A percentile compares a stretch with the other conserved stretches of the same genome.
Evolutionary conservation across 2,329 filamentous ascomycete genomes (phyloP).

Genomic region (Neonectria magnoliae): DNA sequence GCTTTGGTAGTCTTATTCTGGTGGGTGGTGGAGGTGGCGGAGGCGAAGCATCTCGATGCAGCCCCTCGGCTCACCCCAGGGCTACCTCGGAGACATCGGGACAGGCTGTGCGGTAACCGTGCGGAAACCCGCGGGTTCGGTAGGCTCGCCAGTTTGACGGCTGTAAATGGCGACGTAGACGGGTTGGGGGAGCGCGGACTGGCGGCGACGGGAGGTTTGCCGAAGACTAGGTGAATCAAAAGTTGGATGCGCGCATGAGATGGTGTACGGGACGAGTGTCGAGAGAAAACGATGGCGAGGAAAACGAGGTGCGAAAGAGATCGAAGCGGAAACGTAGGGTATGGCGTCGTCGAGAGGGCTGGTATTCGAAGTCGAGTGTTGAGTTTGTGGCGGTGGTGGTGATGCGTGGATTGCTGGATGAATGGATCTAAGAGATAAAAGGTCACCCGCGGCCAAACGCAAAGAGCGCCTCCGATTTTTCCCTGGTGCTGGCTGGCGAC

Average conservation of each 20-base stretch:
- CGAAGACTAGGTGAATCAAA: conserved; percentile 21
- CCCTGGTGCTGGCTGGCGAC: conserved; percentile 21
- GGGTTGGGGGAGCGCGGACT: conserved; percentile 7
- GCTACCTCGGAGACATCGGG: conserved; percentile 55
- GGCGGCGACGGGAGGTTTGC: conserved; percentile 24
- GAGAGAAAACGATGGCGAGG: neutral
- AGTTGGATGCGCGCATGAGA: conserved; percentile 20
- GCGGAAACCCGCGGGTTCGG: conserved; percentile 56
- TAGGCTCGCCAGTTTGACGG: conserved; percentile 48
- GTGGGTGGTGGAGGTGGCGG: conserved; percentile 38
- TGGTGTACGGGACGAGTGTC: neutral
- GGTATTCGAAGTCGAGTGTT: neutral
- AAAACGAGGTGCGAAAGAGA: neutral
- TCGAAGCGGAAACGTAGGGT: neutral
- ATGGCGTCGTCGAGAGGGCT: neutral
- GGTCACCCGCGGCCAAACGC: neutral
- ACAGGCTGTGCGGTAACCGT: conserved; percentile 50
- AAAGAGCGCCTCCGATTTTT: conserved; percentile 34
- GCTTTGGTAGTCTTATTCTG: conserved; percentile 37
- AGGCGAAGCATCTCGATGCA: conserved; percentile 46
- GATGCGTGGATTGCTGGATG: conserved; percentile 24
- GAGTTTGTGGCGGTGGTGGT: conserved; percentile 12
- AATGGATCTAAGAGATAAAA: conserved; percentile 16
- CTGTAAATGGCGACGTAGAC: conserved; percentile 12
- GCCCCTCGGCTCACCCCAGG: conserved; percentile 50